A percentile compares a stretch with the other conserved stretches of the same genome.
Evolutionary conservation across 2,329 filamentous ascomycete species (phyloP).

Genomic region (Xylaria hypoxylon): DNA sequence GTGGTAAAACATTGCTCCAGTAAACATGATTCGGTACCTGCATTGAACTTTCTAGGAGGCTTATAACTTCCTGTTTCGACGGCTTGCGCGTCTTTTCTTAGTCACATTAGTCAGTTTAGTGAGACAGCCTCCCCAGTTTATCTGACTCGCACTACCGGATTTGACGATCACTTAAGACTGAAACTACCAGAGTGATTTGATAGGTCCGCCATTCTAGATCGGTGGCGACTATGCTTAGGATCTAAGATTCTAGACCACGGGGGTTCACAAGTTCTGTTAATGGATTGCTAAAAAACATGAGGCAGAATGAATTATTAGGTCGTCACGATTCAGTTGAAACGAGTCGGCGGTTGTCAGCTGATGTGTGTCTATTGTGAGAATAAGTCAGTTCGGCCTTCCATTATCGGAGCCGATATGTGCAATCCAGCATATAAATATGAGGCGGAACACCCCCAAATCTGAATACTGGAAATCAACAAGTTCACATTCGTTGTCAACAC

Average conservation of each 20-base stretch:
- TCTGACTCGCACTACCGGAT: conserved; percentile 21
- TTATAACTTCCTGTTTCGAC: background rate
- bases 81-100: conserved; percentile 8
- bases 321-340: background rate
- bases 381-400: background rate
- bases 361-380: background rate
- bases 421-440: conserved; percentile 32
- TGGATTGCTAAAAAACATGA: background rate
- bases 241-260: conserved; percentile 11
- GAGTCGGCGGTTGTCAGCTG: background rate
- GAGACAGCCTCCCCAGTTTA: conserved; percentile 11
- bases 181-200: background rate
- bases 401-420: background rate
- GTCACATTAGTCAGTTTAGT: conserved; percentile 27
- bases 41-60: conserved; percentile 19
- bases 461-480: conserved; percentile 12
- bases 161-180: background rate
- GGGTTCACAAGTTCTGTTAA: background rate
- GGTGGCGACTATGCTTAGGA: background rate
- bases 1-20: conserved; percentile 8
- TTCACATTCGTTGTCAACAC: conserved; percentile 22
- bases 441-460: background rate
- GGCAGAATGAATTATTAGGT: background rate
- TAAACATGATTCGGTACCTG: conserved; percentile 36
- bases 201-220: conserved; percentile 13